Evolutionary conservation across 2,329 filamentous ascomycete species (phyloP).

Genomic region (Penicillium olsonii): DNA sequence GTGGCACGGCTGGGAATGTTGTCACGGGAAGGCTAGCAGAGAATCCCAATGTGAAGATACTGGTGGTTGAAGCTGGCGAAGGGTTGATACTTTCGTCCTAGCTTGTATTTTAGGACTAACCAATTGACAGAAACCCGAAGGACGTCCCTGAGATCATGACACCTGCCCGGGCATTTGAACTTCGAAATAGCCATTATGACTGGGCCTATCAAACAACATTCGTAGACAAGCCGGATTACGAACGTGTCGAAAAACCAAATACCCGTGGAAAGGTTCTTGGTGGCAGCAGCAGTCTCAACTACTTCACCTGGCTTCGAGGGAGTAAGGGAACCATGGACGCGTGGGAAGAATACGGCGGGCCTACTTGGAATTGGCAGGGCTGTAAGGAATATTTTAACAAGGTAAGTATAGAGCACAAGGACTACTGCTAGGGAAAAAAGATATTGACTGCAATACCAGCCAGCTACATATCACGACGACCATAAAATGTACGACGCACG

Average conservation of each 20-base stretch:
- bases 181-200: conserved; percentile 59
- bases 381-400: conserved; percentile 32
- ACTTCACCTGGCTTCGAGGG: conserved; percentile 63
- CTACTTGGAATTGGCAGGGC: conserved; percentile 55
- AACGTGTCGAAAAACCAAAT: conserved; percentile 63
- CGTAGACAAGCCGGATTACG: conserved; percentile 58
- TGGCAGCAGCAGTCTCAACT: conserved; percentile 59
- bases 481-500: neutral
- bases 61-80: conserved; percentile 21
- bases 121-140: conserved; percentile 37
- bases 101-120: neutral
- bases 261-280: conserved; percentile 61
- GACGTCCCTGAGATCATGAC: conserved; percentile 56
- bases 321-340: conserved; percentile 56
- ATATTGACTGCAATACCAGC: neutral
- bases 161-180: conserved; percentile 55
- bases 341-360: conserved; percentile 46
- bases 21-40: conserved; percentile 16
- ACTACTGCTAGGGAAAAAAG: neutral
- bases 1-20: conserved; percentile 32
- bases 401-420: conserved; percentile 38
- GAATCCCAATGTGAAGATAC: conserved; percentile 11
- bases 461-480: neutral
- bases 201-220: conserved; percentile 64
- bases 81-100: conserved; percentile 12